phyloP scores from a whole-genome alignment of 345 rosid species.

The Salix dunnii region DNA sequence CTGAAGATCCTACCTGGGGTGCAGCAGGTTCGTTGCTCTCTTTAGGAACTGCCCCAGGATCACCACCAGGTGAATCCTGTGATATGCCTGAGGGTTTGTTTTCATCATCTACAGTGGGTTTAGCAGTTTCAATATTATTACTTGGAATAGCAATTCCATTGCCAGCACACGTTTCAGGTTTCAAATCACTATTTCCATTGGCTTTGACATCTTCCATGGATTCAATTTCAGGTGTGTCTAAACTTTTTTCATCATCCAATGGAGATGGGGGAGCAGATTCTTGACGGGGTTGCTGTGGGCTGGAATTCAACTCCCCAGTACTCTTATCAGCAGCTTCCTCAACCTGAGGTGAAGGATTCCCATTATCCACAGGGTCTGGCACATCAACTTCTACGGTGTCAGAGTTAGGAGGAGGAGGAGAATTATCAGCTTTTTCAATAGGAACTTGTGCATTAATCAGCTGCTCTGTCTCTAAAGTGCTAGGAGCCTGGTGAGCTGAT shows the following conservation, averaged over 20 bases:
- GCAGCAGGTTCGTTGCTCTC: constrained; percentile 17
- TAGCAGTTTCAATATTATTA: constrained; percentile 20
- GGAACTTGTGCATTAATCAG: background rate
- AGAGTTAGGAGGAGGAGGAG: constrained; percentile 16
- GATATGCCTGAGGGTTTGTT: constrained; percentile 21
- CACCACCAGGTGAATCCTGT: constrained; percentile 26
- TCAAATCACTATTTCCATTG: constrained; percentile 18
- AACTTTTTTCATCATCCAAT: constrained; percentile 15
- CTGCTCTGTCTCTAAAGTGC: background rate
- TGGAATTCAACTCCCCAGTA: constrained; percentile 20
- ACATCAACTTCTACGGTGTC: constrained; percentile 20
- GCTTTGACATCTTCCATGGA: constrained; percentile 21
- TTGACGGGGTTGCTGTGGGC: constrained; percentile 5
- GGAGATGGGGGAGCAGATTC: constrained; percentile 21
- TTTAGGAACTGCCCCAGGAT: constrained; percentile 19
- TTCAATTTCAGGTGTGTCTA: constrained; percentile 26
- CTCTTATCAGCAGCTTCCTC: background rate
- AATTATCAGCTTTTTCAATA: constrained; percentile 9
- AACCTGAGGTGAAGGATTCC: background rate
- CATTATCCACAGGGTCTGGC: constrained; percentile 13
- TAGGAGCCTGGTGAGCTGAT: background rate
- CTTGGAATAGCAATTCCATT: constrained; percentile 15
- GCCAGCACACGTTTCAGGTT: constrained; percentile 19
- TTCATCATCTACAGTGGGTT: constrained; percentile 23
- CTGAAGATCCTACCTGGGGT: constrained; percentile 35